Conservation (phyloP, 176 grass and related monocot species). For the Triticum monococcum region DNA sequence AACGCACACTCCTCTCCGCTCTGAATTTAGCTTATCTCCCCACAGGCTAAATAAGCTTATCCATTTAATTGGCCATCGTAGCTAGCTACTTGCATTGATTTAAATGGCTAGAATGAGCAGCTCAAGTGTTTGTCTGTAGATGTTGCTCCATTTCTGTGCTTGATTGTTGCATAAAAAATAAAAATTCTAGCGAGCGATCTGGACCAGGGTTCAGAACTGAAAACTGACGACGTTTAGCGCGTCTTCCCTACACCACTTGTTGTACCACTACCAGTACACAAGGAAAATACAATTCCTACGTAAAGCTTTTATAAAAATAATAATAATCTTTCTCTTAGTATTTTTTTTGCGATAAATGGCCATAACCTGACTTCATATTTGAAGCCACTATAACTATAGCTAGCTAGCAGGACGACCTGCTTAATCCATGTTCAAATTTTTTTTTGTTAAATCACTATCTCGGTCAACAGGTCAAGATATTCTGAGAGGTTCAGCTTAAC, state of each 20-base stretch:
- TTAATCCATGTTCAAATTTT: no score
- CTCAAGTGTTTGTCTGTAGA: neutral
- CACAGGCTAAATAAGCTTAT: neutral
- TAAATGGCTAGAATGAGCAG: neutral
- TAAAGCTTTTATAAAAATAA: no score
- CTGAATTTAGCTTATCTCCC: neutral
- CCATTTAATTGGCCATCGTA: neutral
- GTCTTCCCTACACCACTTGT: neutral
- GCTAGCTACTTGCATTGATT: neutral
- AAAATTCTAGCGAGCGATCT: neutral
- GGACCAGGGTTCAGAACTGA: neutral
- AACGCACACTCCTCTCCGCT: neutral
- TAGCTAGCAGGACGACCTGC: no score
- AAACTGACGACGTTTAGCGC: neutral
- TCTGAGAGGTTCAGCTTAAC: no score
- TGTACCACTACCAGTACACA: no score
- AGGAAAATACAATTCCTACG: no score
- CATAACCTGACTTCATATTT: no score
- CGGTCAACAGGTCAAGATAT: no score
- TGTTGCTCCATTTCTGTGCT: neutral
- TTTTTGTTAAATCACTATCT: no score
- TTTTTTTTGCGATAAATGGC: no score
- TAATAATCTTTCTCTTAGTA: no score
- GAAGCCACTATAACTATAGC: no score
- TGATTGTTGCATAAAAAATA: neutral